Conservation (phyloP, 148 eudicot species). For the Polygonum maritimum region DNA sequence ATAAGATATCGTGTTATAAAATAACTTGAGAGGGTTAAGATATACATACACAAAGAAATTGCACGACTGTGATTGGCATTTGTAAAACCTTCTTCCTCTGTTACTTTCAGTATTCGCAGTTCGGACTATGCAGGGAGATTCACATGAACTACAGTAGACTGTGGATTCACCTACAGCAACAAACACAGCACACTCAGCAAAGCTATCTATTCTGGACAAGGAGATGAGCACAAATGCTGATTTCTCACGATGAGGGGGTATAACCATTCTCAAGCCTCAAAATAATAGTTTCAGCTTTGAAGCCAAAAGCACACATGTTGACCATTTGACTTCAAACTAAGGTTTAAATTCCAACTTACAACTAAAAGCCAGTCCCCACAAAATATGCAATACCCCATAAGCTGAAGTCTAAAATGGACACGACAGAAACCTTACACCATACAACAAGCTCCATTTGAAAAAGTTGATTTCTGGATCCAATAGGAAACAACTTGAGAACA, state of each 20-base stretch:
- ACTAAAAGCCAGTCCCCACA: not conserved
- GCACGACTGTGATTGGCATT: conserved; percentile 73
- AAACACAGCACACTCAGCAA: conserved; percentile 5
- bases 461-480: not conserved
- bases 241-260: not conserved
- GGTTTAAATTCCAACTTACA: not conserved
- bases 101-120: conserved; percentile 84
- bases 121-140: conserved; percentile 44
- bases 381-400: not conserved
- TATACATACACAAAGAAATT: conserved; percentile 75
- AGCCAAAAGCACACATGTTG: not conserved
- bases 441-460: not conserved
- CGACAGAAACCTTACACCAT: not conserved
- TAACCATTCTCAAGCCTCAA: not conserved
- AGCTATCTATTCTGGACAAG: not conserved
- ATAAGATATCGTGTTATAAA: not conserved
- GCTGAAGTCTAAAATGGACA: not conserved
- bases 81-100: conserved; percentile 79
- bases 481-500: no score
- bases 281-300: not conserved
- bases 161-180: conserved; percentile 48
- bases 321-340: not conserved
- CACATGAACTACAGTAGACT: conserved; percentile 66
- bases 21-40: conserved; percentile 11
- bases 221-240: not conserved